These are phyloP conservation scores for Flueggea neowawraea DNA, from an alignment of 441 rosid genomes.

Conservation along the genomic window DNA sequence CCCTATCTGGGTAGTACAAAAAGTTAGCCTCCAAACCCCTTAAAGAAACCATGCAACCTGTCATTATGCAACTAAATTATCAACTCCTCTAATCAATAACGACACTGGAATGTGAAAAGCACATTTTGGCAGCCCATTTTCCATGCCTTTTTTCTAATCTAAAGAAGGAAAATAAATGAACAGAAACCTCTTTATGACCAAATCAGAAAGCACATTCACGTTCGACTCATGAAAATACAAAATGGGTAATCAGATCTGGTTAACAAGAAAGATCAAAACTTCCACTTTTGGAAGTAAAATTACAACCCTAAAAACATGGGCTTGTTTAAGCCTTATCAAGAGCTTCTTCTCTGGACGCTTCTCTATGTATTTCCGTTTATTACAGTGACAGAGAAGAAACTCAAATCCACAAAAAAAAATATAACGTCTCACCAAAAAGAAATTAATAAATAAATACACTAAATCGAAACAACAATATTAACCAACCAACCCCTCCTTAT, in stretches of 20 bases:
- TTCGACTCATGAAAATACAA: slow-evolving; percentile 27
- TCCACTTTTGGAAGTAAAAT: slow-evolving; percentile 26
- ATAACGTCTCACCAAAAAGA: neutral
- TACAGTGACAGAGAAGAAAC: slow-evolving; percentile 25
- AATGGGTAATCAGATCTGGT: slow-evolving; percentile 42
- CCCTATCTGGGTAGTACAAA: slow-evolving; percentile 36
- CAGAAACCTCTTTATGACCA: neutral
- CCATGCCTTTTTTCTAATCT: slow-evolving; percentile 32
- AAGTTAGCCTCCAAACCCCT: slow-evolving; percentile 38
- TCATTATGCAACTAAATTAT: slow-evolving; percentile 49
- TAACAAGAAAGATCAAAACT: slow-evolving; percentile 36
- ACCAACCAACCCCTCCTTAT: slow-evolving; percentile 15
- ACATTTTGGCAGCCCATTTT: slow-evolving; percentile 29
- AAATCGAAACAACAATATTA: slow-evolving; percentile 6
- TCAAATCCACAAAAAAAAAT: slow-evolving; percentile 19
- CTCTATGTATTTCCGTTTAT: slow-evolving; percentile 41
- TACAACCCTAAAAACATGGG: slow-evolving; percentile 11
- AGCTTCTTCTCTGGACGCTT: slow-evolving; percentile 37
- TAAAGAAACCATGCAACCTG: slow-evolving; percentile 33
- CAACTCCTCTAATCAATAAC: slow-evolving; percentile 32
- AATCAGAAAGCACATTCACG: slow-evolving; percentile 21
- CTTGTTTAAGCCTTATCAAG: slow-evolving; percentile 22
- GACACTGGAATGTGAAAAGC: slow-evolving; percentile 30
- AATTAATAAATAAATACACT: neutral
- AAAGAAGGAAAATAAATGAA: too few relatives aligned